Conservation (phyloP, 441 rosid genomes). For the Pelargonium fulgidum region DNA sequence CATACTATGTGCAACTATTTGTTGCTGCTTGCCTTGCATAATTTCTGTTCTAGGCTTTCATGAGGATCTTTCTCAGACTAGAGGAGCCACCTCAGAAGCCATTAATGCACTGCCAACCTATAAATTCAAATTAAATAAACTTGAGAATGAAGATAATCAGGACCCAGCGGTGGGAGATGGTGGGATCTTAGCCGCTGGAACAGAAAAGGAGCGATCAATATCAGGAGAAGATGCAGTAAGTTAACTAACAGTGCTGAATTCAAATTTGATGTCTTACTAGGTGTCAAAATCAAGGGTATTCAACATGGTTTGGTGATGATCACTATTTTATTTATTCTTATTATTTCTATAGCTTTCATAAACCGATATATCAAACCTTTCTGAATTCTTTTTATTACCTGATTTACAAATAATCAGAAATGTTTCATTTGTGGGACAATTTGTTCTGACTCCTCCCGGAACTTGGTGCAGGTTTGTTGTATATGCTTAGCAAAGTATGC, state of each 20-base stretch:
- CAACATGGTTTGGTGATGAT: background rate
- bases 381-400: no score
- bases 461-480: slow-evolving; percentile 73
- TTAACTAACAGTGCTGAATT: slow-evolving; percentile 3
- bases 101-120: slow-evolving; percentile 80
- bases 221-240: slow-evolving; percentile 95
- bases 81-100: slow-evolving; percentile 88
- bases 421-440: background rate
- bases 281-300: background rate
- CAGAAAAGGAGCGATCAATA: slow-evolving; percentile 70
- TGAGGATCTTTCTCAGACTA: slow-evolving; percentile 78
- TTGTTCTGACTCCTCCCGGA: background rate
- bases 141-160: slow-evolving; percentile 41
- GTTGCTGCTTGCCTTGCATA: slow-evolving; percentile 94
- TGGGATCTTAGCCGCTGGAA: slow-evolving; percentile 89
- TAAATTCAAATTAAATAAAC: slow-evolving; percentile 70
- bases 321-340: no score
- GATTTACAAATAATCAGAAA: no score
- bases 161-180: slow-evolving; percentile 53
- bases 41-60: slow-evolving; percentile 80
- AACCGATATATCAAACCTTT: no score
- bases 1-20: slow-evolving; percentile 89
- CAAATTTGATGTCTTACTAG: no score
- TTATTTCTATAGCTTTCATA: no score
- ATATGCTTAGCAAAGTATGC: slow-evolving; percentile 90